Base-by-base conservation (phyloP, 768 basidiomycete species). In the Melanogaster broomeanus region DNA sequence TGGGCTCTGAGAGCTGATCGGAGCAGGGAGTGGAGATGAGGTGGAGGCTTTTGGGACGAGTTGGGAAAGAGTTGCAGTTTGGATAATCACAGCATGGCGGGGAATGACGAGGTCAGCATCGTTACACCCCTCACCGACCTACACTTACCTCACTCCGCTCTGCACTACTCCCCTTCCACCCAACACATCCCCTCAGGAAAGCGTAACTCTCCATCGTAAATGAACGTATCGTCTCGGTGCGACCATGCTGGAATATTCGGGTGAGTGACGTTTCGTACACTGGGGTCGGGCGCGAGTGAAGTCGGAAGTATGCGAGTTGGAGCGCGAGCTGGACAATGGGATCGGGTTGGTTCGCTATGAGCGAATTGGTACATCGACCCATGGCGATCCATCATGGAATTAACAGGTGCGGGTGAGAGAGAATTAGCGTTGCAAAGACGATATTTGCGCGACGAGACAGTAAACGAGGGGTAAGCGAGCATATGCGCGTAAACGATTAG, bases 231-330 rank as follows among this genome's bases (percentile, higher is more conserved):
- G 91, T 93, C 64, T 98, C 95, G 2, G 94, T 97, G 16, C 95
- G 82, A 15, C 93, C 95, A 55, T 86, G 83, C 53, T 86, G 75
- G 73, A 95, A 95, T 67, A 89, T 79, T 22, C 93, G 82, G 2
- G 95, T 96, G 28, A 95, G 78, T 0, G 87, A 90, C 0, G 94
- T 97, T 70, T 98, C 95, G 66, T 98, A 97, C 7, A 90, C 93
- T 2, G 95, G 91, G 4, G 91, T 90, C 60, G 91, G 87, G 51
- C 76, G 71, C 11, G 83, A 84, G 41, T 85, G 88, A 19, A 84
- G 82, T 64, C 80, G 82, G 72, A 88, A 91, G 86, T 89, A 97
- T 4, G 93, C 94, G 10, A 97, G 79, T 64, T 98, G 95, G 18
- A 97, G 76, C 0, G 84, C 90, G 80, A 96, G 88, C 65, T 98